Conservation (phyloP, 371 early-diverging fungal genomes). For the Mortierella sp. region DNA sequence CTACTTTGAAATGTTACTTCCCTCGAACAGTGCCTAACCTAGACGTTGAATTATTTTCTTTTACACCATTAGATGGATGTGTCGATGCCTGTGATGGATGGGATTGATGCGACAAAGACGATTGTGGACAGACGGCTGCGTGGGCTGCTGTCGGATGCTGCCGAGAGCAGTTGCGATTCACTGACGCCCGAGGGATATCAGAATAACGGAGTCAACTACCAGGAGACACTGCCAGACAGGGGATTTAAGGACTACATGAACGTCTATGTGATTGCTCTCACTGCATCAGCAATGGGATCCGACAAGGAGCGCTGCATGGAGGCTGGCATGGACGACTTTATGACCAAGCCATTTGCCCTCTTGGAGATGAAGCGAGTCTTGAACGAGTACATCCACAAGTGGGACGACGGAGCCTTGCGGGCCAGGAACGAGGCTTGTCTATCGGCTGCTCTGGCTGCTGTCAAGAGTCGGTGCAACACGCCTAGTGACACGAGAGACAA, state of each 20-base stretch:
- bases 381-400: slow-evolving; percentile 25
- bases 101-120: slow-evolving; percentile 44
- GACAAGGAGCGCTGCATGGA: slow-evolving; percentile 73
- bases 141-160: slow-evolving; percentile 12
- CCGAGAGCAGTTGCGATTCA: neutral
- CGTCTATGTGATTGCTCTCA: slow-evolving; percentile 71
- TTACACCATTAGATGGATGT: slow-evolving; percentile 43
- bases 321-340: slow-evolving; percentile 75
- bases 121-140: slow-evolving; percentile 47
- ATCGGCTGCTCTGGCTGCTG: slow-evolving; percentile 23
- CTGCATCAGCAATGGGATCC: slow-evolving; percentile 69
- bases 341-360: slow-evolving; percentile 71
- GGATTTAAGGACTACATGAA: slow-evolving; percentile 41
- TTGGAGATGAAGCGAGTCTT: slow-evolving; percentile 64
- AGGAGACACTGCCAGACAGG: neutral
- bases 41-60: neutral
- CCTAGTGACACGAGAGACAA: slow-evolving; percentile 21
- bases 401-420: slow-evolving; percentile 26
- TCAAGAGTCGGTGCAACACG: slow-evolving; percentile 34
- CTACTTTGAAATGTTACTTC: neutral
- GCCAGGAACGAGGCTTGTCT: slow-evolving; percentile 32
- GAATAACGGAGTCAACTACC: neutral
- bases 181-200: neutral
- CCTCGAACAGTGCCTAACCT: neutral
- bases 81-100: slow-evolving; percentile 52